phyloP scores from a whole-genome alignment of 768 basidiomycete species.

The Tricholoma sp. region DNA sequence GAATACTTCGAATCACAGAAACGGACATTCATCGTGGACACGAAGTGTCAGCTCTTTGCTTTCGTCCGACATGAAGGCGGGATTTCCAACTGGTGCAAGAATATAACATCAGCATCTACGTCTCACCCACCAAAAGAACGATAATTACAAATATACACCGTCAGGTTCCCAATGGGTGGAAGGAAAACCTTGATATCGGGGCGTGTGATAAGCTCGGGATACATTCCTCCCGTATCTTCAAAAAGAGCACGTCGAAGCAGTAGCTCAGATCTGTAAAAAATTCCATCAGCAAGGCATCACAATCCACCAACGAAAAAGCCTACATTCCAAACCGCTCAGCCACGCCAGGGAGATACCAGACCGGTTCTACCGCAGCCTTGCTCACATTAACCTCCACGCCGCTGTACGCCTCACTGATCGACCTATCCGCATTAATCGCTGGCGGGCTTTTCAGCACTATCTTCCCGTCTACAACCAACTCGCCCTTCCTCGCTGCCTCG shows the following conservation, averaged over 20 bases:
- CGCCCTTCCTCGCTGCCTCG: slow-evolving; percentile 67
- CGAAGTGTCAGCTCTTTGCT: slow-evolving; percentile 80
- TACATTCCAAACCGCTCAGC: slow-evolving; percentile 93
- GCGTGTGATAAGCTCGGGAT: slow-evolving; percentile 91
- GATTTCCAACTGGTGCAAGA: slow-evolving; percentile 67
- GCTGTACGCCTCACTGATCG: slow-evolving; percentile 47
- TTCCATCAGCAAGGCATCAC: background rate
- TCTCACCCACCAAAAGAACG: background rate
- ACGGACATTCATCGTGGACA: slow-evolving; percentile 88
- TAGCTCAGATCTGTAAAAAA: slow-evolving; percentile 59
- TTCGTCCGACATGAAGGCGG: slow-evolving; percentile 69
- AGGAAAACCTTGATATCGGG: slow-evolving; percentile 95
- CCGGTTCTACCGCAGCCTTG: slow-evolving; percentile 95
- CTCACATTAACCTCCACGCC: slow-evolving; percentile 87
- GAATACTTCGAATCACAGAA: background rate
- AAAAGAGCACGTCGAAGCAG: slow-evolving; percentile 87
- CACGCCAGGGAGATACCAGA: slow-evolving; percentile 93
- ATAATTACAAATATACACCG: slow-evolving; percentile 82
- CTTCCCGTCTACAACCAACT: slow-evolving; percentile 74
- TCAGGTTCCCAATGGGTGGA: slow-evolving; percentile 88
- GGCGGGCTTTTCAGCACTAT: slow-evolving; percentile 69
- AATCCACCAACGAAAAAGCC: slow-evolving; percentile 22
- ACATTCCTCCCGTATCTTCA: slow-evolving; percentile 95
- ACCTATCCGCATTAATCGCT: slow-evolving; percentile 59
- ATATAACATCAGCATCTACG: background rate